A percentile compares a stretch with the other conserved stretches of the same genome.
Conservation (phyloP, 306 rosid genomes). For the Lotus japonicus region DNA sequence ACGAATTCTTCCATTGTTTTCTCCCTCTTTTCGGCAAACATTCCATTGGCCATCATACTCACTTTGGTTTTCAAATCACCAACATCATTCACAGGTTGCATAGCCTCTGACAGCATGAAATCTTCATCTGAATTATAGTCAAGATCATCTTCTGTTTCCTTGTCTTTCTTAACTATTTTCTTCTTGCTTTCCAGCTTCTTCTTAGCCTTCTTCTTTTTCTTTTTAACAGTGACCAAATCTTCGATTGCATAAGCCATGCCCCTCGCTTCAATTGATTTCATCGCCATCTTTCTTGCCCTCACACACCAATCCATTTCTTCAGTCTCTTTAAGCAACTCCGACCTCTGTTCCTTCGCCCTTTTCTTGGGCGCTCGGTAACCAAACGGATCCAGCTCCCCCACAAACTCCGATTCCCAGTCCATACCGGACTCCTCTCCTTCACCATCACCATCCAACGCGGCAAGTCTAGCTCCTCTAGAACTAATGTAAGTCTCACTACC, state of each 20-base stretch:
- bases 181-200: conserved; percentile 35
- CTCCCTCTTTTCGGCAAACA: conserved; percentile 55
- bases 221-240: conserved; percentile 45
- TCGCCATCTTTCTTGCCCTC: conserved; percentile 71
- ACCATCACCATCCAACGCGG: conserved; percentile 24
- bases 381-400: conserved; percentile 64
- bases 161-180: conserved; percentile 34
- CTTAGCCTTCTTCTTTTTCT: conserved; percentile 50
- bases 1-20: conserved; percentile 55
- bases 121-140: conserved; percentile 41
- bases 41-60: conserved; percentile 50
- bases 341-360: conserved; percentile 38
- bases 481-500: conserved; percentile 18
- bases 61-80: conserved; percentile 42
- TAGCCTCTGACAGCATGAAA: conserved; percentile 12
- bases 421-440: conserved; percentile 7
- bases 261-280: conserved; percentile 58
- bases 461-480: conserved; percentile 14
- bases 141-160: conserved; percentile 30
- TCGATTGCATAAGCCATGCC: conserved; percentile 52
- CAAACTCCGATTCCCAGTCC: conserved; percentile 74
- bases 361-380: conserved; percentile 58
- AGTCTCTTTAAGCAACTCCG: conserved; percentile 46
- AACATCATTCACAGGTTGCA: conserved; percentile 18
- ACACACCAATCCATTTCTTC: conserved; percentile 86